A percentile compares a stretch with the other conserved stretches of the same genome.
These are phyloP conservation scores for Epicoccum nigrum DNA, from an alignment of 2,329 filamentous ascomycete species.

Conservation along the genomic window DNA sequence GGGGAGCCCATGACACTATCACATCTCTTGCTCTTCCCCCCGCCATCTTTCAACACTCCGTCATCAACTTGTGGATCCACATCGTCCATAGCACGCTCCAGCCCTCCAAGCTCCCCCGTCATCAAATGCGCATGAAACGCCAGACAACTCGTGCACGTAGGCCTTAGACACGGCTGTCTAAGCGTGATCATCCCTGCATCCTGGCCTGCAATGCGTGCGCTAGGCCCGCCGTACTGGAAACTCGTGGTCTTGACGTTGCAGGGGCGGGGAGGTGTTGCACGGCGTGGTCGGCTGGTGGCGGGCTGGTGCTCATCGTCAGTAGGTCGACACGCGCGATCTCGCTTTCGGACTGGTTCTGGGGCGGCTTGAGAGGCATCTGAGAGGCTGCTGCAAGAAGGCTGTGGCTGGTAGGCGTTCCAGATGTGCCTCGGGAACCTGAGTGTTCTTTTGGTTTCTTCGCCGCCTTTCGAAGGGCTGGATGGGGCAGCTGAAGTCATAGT, in stretches of 20 bases:
- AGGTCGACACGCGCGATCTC: too few relatives aligned
- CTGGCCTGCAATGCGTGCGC: constrained; percentile 5
- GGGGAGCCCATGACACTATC: background rate
- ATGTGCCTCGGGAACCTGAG: constrained; percentile 18
- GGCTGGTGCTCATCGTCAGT: background rate
- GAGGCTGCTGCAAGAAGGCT: background rate
- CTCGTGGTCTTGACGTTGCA: constrained; percentile 24
- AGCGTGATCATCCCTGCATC: constrained; percentile 14
- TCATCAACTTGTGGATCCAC: background rate
- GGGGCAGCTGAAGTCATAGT: background rate
- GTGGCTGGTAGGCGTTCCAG: constrained; percentile 19
- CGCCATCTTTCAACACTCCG: background rate
- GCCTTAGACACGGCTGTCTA: constrained; percentile 20
- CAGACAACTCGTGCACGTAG: constrained; percentile 23
- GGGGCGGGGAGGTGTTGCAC: background rate
- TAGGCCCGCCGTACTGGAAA: constrained; percentile 28
- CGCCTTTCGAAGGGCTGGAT: background rate
- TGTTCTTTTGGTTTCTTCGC: background rate
- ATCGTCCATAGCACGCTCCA: too few relatives aligned
- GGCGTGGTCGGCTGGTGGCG: background rate
- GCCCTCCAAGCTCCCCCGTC: background rate
- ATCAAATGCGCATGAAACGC: constrained; percentile 20
- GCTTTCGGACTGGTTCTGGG: background rate
- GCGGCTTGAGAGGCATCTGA: background rate
- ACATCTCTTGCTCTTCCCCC: background rate